Percentiles rank a stretch among this genome's conserved stretches.
These are phyloP conservation scores for Irpex rosettiformis DNA, from an alignment of 1,284 basidiomycete species.

Conservation along the genomic window DNA sequence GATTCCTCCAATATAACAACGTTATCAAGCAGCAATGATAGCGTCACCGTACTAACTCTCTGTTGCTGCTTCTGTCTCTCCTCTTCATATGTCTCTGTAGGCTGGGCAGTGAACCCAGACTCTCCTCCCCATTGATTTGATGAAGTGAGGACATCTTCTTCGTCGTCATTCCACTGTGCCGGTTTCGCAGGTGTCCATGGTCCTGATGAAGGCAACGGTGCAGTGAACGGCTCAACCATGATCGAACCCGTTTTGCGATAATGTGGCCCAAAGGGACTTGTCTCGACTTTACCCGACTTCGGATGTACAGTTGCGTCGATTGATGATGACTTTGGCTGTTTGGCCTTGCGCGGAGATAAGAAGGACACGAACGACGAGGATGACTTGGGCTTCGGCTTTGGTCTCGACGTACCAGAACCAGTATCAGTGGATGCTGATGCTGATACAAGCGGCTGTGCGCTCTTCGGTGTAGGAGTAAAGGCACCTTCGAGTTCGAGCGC, in stretches of 20 bases:
- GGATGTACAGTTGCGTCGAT: slow-evolving; percentile 35
- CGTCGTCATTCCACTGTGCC: slow-evolving; percentile 47
- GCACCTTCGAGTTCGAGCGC: slow-evolving; percentile 53
- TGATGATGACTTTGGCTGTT: slow-evolving; percentile 28
- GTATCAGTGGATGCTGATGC: slow-evolving; percentile 19
- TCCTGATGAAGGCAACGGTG: slow-evolving; percentile 53
- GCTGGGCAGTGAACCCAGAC: slow-evolving; percentile 25
- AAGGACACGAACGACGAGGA: slow-evolving; percentile 71
- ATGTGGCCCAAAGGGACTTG: slow-evolving; percentile 83
- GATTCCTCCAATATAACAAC: slow-evolving; percentile 94
- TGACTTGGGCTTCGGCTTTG: slow-evolving; percentile 50
- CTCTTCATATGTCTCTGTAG: slow-evolving; percentile 31
- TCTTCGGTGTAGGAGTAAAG: slow-evolving; percentile 9
- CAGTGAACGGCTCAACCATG: slow-evolving; percentile 68
- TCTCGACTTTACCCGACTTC: slow-evolving; percentile 41
- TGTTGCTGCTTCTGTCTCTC: slow-evolving; percentile 30
- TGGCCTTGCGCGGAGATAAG: slow-evolving; percentile 70
- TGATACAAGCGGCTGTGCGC: slow-evolving; percentile 22
- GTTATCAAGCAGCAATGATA: slow-evolving; percentile 89
- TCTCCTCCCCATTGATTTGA: slow-evolving; percentile 47
- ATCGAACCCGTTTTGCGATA: slow-evolving; percentile 79
- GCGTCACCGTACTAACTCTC: slow-evolving; percentile 49
- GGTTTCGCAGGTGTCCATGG: slow-evolving; percentile 60
- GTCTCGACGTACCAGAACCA: slow-evolving; percentile 37
- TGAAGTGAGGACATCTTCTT: slow-evolving; percentile 66